These are phyloP conservation scores for Pseudopyricularia javanii DNA, from an alignment of 2,329 filamentous ascomycete genomes.

Conservation along the genomic window DNA sequence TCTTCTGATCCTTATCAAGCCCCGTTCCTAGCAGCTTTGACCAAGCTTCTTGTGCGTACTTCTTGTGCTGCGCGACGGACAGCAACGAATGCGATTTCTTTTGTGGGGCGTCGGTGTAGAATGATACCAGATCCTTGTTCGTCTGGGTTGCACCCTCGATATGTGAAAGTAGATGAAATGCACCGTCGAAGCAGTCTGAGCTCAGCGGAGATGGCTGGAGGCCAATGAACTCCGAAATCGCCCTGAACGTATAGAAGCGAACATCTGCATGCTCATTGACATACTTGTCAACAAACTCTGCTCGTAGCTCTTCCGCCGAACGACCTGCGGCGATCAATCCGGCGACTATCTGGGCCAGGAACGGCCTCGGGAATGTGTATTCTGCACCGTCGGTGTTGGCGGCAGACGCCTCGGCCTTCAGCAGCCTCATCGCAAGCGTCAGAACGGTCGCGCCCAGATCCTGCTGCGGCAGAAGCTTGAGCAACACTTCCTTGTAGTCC, in stretches of 20 bases:
- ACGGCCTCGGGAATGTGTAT: slow-evolving; percentile 55
- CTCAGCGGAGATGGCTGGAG: slow-evolving; percentile 11
- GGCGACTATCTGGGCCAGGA: slow-evolving; percentile 53
- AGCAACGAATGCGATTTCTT: slow-evolving; percentile 56
- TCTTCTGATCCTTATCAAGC: slow-evolving; percentile 62
- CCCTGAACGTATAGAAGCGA: slow-evolving; percentile 68
- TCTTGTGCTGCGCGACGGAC: slow-evolving; percentile 61
- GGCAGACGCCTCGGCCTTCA: slow-evolving; percentile 57
- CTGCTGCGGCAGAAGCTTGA: slow-evolving; percentile 46
- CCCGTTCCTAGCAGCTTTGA: slow-evolving; percentile 58
- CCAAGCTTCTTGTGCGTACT: slow-evolving; percentile 78
- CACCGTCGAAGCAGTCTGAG: slow-evolving; percentile 37
- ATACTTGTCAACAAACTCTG: slow-evolving; percentile 68
- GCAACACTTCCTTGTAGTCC: slow-evolving; percentile 55
- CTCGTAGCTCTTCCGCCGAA: slow-evolving; percentile 46
- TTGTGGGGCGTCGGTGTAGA: slow-evolving; percentile 50
- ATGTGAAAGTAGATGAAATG: slow-evolving; percentile 49
- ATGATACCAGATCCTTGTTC: slow-evolving; percentile 53
- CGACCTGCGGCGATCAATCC: slow-evolving; percentile 42
- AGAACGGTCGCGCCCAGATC: slow-evolving; percentile 55
- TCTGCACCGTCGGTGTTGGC: slow-evolving; percentile 38
- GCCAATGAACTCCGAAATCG: slow-evolving; percentile 28
- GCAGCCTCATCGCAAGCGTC: slow-evolving; percentile 68
- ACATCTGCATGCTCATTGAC: slow-evolving; percentile 74
- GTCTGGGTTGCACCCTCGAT: slow-evolving; percentile 61